These are phyloP conservation scores for Tricholoma terreum DNA, from an alignment of 768 basidiomycete genomes.

Conservation along the genomic window DNA sequence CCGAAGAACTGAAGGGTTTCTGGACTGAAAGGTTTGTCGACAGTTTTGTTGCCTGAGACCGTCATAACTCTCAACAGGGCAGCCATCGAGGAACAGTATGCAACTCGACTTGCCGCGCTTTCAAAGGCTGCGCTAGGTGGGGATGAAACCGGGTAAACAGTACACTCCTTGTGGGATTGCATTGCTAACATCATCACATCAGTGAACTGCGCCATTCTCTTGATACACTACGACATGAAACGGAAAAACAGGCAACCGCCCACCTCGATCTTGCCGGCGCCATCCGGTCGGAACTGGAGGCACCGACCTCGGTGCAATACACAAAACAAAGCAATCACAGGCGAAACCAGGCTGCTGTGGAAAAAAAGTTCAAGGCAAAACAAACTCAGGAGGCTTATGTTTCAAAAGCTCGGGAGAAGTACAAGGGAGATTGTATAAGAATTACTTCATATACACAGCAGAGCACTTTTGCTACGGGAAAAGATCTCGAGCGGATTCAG, in stretches of 20 bases:
- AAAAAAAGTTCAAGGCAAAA: conserved; percentile 87
- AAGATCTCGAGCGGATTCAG: conserved; percentile 84
- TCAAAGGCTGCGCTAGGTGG: conserved; percentile 72
- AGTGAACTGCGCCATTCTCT: conserved; percentile 82
- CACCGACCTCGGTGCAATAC: conserved; percentile 55
- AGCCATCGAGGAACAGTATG: conserved; percentile 91
- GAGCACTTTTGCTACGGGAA: conserved; percentile 77
- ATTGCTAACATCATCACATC: neutral
- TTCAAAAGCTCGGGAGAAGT: conserved; percentile 83
- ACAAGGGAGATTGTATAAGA: conserved; percentile 81
- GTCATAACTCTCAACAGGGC: conserved; percentile 46
- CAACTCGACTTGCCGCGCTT: conserved; percentile 75
- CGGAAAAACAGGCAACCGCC: conserved; percentile 70
- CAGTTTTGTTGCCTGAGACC: neutral
- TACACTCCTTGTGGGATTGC: neutral
- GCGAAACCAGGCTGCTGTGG: conserved; percentile 68
- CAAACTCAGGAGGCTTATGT: conserved; percentile 84
- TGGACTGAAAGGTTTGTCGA: conserved; percentile 87
- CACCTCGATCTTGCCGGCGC: conserved; percentile 73
- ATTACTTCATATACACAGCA: conserved; percentile 93
- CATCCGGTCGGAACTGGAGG: conserved; percentile 72
- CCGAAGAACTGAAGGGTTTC: conserved; percentile 83
- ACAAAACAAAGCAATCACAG: conserved; percentile 66
- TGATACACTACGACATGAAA: conserved; percentile 77
- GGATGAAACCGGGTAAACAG: conserved; percentile 88